Conservation (phyloP, 2,329 filamentous ascomycete genomes). For the Phyllosticta citribraziliensis region DNA sequence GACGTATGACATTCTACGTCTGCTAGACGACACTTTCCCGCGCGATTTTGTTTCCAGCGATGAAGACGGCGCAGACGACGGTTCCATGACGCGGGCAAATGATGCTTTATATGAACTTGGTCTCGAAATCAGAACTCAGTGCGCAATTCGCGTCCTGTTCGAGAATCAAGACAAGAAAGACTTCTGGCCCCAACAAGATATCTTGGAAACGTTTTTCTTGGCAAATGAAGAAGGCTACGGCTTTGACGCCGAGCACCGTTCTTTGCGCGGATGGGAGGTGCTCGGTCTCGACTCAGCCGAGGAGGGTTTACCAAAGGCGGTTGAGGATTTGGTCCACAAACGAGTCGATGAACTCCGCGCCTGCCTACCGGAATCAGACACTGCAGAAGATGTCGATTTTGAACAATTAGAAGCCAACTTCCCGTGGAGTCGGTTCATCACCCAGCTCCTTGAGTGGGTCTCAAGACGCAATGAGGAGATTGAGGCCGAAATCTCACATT, state of each 20-base stretch:
- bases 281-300: conserved; percentile 29
- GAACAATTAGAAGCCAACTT: conserved; percentile 36
- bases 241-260: conserved; percentile 11
- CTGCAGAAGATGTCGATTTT: conserved; percentile 29
- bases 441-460: conserved; percentile 38
- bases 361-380: conserved; percentile 25
- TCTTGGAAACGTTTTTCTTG: conserved; percentile 35
- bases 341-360: conserved; percentile 30
- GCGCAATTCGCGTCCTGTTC: conserved; percentile 42
- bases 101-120: conserved; percentile 32
- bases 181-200: conserved; percentile 29
- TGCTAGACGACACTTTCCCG: conserved; percentile 28
- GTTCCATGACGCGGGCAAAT: conserved; percentile 16
- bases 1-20: conserved; percentile 21
- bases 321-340: conserved; percentile 25
- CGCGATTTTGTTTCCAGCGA: conserved; percentile 22
- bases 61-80: conserved; percentile 9
- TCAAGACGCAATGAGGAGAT: conserved; percentile 38
- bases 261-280: conserved; percentile 27
- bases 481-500: conserved; percentile 27
- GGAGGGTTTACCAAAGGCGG: conserved; percentile 26
- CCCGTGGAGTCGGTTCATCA: conserved; percentile 41
- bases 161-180: conserved; percentile 18
- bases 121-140: conserved; percentile 46
- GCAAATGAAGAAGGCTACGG: conserved; percentile 9